These are phyloP conservation scores for Cryptococcus maquisensis DNA, from an alignment of 1,284 basidiomycete species.

Conservation along the genomic window DNA sequence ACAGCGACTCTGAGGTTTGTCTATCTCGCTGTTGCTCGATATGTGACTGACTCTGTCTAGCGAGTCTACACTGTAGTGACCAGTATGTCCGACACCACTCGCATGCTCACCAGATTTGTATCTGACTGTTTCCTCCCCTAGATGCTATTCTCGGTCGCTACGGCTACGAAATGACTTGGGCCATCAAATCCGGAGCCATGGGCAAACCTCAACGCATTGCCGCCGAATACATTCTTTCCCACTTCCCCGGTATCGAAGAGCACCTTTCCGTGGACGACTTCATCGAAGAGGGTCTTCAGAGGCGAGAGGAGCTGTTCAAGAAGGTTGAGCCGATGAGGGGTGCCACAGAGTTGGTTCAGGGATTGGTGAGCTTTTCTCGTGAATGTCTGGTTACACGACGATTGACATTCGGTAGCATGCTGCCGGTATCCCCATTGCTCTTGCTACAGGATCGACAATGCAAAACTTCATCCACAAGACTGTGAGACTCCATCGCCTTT, in stretches of 20 bases:
- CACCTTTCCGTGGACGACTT: constrained; percentile 44
- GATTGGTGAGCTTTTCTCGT: constrained; percentile 30
- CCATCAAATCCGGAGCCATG: constrained; percentile 49
- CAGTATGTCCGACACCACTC: constrained; percentile 14
- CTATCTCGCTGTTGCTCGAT: neutral
- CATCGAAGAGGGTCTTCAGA: constrained; percentile 37
- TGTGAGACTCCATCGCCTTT: neutral
- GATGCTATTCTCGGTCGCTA: constrained; percentile 45
- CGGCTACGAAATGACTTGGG: constrained; percentile 46
- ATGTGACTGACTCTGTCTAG: neutral
- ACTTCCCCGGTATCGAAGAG: constrained; percentile 41
- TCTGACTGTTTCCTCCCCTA: constrained; percentile 7
- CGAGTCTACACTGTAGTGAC: constrained; percentile 28
- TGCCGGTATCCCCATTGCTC: constrained; percentile 44
- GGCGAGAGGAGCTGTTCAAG: constrained; percentile 43
- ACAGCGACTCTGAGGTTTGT: neutral
- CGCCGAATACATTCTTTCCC: constrained; percentile 39
- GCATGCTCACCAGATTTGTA: neutral
- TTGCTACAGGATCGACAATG: constrained; percentile 46
- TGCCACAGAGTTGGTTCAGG: constrained; percentile 40
- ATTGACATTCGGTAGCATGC: constrained; percentile 23
- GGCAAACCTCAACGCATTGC: constrained; percentile 43
- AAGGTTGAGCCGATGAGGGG: constrained; percentile 46
- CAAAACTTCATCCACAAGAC: constrained; percentile 1
- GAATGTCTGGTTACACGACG: neutral